Base-by-base conservation (phyloP, 1,284 basidiomycete genomes). In the Schizophyllum commune region DNA sequence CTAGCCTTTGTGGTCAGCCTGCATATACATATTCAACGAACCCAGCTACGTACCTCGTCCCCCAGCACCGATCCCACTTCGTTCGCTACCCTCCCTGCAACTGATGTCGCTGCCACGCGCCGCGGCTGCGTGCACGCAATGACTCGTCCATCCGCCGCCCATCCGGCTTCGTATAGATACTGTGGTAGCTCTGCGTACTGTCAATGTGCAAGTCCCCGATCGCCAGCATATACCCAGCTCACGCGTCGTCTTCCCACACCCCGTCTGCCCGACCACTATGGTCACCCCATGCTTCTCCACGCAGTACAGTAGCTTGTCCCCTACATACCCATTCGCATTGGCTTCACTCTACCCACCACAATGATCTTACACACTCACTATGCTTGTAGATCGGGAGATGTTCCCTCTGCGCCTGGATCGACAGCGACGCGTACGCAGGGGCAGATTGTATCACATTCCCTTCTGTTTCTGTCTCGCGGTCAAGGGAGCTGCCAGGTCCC, bases 171-270 rank as follows among this genome's bases (percentile, higher is more conserved):
- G 65, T 90, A 79, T 4, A 99, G 82, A 74, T 92, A 98, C 71
- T 98, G 96, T 0, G 97, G 96, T 59, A 99, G 82, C 73, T 98
- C 94, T 94, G 69, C 47, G 61, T 27, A 58, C 64, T 21, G 60
- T 65, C 60, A 58, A 67, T 67, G 58, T 62, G 47, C 52, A 11
- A 59, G 61, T 59, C 60, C 52, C 34, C 22, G 51, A 61, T 22
- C 62, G 59, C 61, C 47, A 33, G 27, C 9, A 58, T 27, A 39
- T 47, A 22, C 58, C 33, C 55, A 27, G 80, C 88, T 72, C 67
- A 96, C 94, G 94, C 64, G 96, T 98, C 9, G 95, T 97, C 77
- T 99, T 99, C 61, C 97, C 96, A 62, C 92, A 97, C 4, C 96
- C 97, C 0, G 96, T 99, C 71, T 98, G 94, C 11, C 94, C 96